A percentile compares a stretch with the other conserved stretches of the same genome.
Conservation (phyloP, 129 eudicot genomes). For the Arctium lappa region DNA sequence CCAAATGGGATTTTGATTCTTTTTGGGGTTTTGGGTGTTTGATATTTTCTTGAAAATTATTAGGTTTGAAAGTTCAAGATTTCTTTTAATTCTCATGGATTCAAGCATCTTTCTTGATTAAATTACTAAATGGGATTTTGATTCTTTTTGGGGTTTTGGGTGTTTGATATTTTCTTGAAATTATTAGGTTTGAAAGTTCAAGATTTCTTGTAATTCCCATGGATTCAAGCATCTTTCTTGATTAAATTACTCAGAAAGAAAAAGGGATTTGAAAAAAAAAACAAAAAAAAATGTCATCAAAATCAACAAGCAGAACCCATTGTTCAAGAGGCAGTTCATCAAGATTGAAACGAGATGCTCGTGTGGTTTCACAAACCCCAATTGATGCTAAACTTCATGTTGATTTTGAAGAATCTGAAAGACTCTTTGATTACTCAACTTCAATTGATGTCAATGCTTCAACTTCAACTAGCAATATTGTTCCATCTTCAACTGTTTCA, state of each 20-base stretch:
- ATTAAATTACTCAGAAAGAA: neutral
- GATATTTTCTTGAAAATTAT: conserved; percentile 9
- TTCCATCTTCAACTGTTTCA: conserved; percentile 66
- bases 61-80: conserved; percentile 16
- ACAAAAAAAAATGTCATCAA: conserved; percentile 50
- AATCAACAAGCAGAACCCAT: conserved; percentile 46
- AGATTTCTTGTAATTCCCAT: conserved; percentile 15
- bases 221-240: conserved; percentile 18
- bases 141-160: too few relatives aligned
- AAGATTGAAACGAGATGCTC: conserved; percentile 49
- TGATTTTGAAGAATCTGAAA: conserved; percentile 60
- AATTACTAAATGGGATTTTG: too few relatives aligned
- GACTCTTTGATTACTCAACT: conserved; percentile 60
- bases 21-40: neutral
- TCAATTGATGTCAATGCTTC: conserved; percentile 56
- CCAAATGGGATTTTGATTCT: neutral
- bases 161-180: conserved; percentile 7
- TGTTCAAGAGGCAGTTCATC: conserved; percentile 59
- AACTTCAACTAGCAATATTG: conserved; percentile 47
- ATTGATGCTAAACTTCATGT: conserved; percentile 74
- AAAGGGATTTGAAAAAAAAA: neutral
- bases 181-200: conserved; percentile 14
- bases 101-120: conserved; percentile 16
- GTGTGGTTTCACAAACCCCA: conserved; percentile 61
- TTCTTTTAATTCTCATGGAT: conserved; percentile 12